These are phyloP conservation scores for Apiotrichum veenhuisii DNA, from an alignment of 1,284 basidiomycete species.

Conservation along the genomic window DNA sequence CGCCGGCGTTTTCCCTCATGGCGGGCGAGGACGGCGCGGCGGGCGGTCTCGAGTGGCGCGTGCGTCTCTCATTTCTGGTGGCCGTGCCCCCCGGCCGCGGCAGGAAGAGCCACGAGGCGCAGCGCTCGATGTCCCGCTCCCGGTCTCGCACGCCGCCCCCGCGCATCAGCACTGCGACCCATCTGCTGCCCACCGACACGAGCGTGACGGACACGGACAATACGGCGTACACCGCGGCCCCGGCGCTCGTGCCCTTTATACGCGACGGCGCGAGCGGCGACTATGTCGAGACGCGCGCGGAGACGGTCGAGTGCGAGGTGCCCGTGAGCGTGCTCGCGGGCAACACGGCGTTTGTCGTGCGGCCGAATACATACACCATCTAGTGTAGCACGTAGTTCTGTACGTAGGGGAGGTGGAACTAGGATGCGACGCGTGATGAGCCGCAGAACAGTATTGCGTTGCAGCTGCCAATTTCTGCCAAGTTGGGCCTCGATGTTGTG, in stretches of 20 bases:
- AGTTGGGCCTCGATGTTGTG: no score
- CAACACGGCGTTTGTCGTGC: constrained; percentile 69
- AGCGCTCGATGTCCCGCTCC: background rate
- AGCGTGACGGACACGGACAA: constrained; percentile 26
- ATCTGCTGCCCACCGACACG: constrained; percentile 21
- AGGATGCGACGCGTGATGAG: no score
- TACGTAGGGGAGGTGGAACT: no score
- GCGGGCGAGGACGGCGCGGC: constrained; percentile 50
- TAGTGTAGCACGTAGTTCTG: constrained; percentile 5
- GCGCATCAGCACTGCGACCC: constrained; percentile 63
- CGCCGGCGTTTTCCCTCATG: constrained; percentile 64
- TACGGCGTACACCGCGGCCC: constrained; percentile 49
- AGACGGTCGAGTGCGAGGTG: constrained; percentile 86
- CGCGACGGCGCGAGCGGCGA: background rate
- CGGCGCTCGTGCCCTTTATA: constrained; percentile 57
- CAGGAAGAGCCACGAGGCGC: constrained; percentile 37
- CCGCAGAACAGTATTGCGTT: no score
- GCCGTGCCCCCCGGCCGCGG: constrained; percentile 54
- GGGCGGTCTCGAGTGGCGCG: constrained; percentile 81
- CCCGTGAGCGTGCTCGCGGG: constrained; percentile 83
- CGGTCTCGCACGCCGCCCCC: constrained; percentile 55
- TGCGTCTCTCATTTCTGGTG: constrained; percentile 74
- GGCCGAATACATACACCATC: constrained; percentile 28
- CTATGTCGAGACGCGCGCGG: constrained; percentile 57
- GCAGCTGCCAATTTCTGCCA: no score